Evolutionary conservation across 1,139 yeast species (phyloP), one percentile per base, ranked within the genome.

Genomic region (Zygoascus meyerae): DNA sequence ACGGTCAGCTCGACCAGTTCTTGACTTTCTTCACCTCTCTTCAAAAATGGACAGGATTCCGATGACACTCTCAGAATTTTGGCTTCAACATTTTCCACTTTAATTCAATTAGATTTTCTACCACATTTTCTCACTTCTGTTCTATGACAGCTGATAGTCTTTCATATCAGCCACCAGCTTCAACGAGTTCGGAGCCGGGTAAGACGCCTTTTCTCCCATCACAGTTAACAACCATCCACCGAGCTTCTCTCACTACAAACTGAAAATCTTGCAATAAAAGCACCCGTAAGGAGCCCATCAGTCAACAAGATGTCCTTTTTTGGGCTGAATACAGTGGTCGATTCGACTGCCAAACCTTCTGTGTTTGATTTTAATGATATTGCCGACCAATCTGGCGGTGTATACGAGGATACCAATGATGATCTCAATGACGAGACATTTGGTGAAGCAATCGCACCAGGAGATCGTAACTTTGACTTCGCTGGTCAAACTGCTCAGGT

Each of bases 371-470:
- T 86, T 61, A 94, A 86, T 57, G 95, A 87, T 46, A 82, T 95
- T 14, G 86, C 85, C 62, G 66, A 63, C 47, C 90, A 90, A 2
- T 74, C 84, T 49, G 92, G 89, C 2, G 86, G 78, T 29, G 74
- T 74, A 51, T 74, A 78, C 42, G 75, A 74, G 40, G 94, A 84
- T 54, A 81, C 78, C 32, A 89, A 83, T 50, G 97, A 89, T 63
- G 89, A 82, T 46, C 72, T 86, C 59, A 90, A 90, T 62, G 85
- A 81, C 52, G 95, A 86, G 61, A 90, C 97, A 1, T 90, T 90
- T 69, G 97, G 97, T 40, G 74, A 70, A 42, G 72, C 68, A 47
- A 69, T 74, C 7, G 74, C 65, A 26, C 42, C 42, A 30, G 49
- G 42, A 17, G 83, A 87, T 44, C 77, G 79, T 51, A 92, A 86